A percentile compares a stretch with the other conserved stretches of the same genome.
phyloP scores from a whole-genome alignment of 164 flowering plant species.

The Magnolia officinalis region DNA sequence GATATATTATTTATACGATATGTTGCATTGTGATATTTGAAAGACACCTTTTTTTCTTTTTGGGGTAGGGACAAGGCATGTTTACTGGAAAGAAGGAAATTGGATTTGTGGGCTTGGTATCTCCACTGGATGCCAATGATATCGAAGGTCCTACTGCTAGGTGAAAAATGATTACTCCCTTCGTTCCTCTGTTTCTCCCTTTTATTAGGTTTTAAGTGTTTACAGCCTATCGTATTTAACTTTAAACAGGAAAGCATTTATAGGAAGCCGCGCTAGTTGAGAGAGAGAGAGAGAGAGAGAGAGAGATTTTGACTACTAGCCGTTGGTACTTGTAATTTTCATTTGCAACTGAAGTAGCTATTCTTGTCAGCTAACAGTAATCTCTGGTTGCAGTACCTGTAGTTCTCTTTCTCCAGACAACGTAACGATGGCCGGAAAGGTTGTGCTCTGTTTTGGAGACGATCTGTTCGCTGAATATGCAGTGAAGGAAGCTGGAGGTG shows the following conservation, averaged over 20 bases:
- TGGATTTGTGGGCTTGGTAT: background rate
- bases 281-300: too few relatives aligned
- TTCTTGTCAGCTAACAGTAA: background rate
- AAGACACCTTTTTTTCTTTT: background rate
- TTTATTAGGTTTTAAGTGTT: too few relatives aligned
- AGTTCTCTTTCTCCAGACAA: background rate
- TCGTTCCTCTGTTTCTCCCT: background rate
- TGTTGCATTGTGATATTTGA: background rate
- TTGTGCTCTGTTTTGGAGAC: slow-evolving; percentile 22
- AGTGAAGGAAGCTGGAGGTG: slow-evolving; percentile 19
- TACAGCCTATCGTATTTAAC: too few relatives aligned
- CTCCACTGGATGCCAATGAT: background rate
- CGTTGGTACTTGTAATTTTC: too few relatives aligned
- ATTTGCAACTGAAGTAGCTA: too few relatives aligned
- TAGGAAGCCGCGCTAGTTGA: too few relatives aligned
- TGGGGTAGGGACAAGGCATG: background rate
- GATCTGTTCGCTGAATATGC: background rate
- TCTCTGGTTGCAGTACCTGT: background rate
- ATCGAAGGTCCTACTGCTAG: background rate
- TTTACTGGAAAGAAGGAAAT: background rate
- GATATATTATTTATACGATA: background rate
- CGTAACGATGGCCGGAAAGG: slow-evolving; percentile 18
- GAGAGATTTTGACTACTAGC: too few relatives aligned
- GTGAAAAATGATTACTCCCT: background rate
- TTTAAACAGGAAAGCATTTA: too few relatives aligned